phyloP scores from a whole-genome alignment of 352 stramenopile genomes.

The Plasmopara halstedii region DNA sequence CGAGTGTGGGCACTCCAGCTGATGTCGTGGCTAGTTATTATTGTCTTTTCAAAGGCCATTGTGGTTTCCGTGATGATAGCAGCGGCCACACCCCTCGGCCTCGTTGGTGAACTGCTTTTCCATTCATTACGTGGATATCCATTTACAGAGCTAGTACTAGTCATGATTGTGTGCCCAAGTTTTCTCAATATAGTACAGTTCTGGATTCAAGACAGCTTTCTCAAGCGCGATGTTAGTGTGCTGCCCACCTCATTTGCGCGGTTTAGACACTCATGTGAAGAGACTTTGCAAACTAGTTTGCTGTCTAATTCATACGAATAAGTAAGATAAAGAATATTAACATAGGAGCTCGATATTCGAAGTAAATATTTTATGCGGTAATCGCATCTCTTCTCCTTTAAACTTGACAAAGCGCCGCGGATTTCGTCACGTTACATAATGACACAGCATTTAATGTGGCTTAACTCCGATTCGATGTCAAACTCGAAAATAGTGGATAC shows the following conservation, averaged over 20 bases:
- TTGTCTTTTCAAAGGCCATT: conserved; percentile 75
- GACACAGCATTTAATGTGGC: too few species aligned
- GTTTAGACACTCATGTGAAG: conserved; percentile 58
- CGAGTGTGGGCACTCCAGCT: conserved; percentile 56
- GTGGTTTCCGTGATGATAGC: conserved; percentile 67
- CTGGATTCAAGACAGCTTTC: conserved; percentile 82
- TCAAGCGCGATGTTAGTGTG: conserved; percentile 68
- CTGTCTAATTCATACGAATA: conserved; percentile 28
- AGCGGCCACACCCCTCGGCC: conserved; percentile 32
- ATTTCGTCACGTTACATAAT: too few species aligned
- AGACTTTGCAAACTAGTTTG: conserved; percentile 60
- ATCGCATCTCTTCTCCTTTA: too few species aligned
- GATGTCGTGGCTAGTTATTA: conserved; percentile 57
- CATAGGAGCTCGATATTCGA: too few species aligned
- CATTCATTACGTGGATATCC: conserved; percentile 48
- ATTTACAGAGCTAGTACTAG: conserved; percentile 61
- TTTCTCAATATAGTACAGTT: conserved; percentile 83
- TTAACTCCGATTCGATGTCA: too few species aligned
- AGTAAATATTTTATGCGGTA: too few species aligned
- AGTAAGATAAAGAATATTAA: too few species aligned
- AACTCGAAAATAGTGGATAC: too few species aligned
- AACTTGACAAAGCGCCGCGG: too few species aligned
- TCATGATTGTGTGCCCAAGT: conserved; percentile 78
- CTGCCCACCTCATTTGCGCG: conserved; percentile 46
- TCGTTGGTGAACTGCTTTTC: conserved; percentile 61